These are phyloP conservation scores for Kwoniella sp. DNA, from an alignment of 768 basidiomycete species.

Conservation along the genomic window DNA sequence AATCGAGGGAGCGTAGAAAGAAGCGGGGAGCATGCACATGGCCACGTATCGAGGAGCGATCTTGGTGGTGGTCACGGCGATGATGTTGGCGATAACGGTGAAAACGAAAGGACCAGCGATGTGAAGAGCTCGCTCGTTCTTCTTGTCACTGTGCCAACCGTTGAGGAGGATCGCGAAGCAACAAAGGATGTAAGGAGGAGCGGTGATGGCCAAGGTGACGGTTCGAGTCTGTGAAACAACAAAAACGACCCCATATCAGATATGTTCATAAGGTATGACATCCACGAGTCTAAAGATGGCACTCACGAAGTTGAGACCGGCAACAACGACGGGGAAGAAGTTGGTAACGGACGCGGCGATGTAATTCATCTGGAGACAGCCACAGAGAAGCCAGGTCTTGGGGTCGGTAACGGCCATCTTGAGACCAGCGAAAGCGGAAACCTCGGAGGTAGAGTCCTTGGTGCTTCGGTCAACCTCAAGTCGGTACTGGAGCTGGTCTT, in stretches of 20 bases:
- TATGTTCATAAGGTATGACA: background rate
- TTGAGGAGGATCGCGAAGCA: conserved; percentile 47
- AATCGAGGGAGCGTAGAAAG: conserved; percentile 50
- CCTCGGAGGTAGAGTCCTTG: conserved; percentile 44
- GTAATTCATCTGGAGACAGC: conserved; percentile 24
- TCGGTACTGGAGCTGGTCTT: conserved; percentile 38
- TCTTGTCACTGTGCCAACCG: conserved; percentile 49
- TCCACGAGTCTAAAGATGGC: background rate
- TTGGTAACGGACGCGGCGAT: conserved; percentile 50
- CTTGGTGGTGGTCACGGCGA: conserved; percentile 44
- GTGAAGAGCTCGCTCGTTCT: conserved; percentile 42
- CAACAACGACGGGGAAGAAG: conserved; percentile 51
- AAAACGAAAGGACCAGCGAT: conserved; percentile 10
- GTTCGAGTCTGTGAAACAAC: conserved; percentile 25
- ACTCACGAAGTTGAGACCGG: conserved; percentile 39
- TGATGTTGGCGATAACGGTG: conserved; percentile 15
- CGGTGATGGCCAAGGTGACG: conserved; percentile 48
- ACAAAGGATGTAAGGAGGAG: conserved; percentile 53
- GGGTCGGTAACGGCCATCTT: conserved; percentile 45
- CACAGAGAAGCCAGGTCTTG: conserved; percentile 41
- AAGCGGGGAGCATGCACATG: conserved; percentile 49
- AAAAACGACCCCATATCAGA: background rate
- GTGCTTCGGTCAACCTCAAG: conserved; percentile 46
- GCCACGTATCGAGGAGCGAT: conserved; percentile 50
- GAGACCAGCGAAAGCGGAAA: conserved; percentile 35